Percentiles rank a stretch among this genome's conserved stretches.
Evolutionary conservation across 352 stramenopile species (phyloP).

Genomic region (Pythium aquatile): DNA sequence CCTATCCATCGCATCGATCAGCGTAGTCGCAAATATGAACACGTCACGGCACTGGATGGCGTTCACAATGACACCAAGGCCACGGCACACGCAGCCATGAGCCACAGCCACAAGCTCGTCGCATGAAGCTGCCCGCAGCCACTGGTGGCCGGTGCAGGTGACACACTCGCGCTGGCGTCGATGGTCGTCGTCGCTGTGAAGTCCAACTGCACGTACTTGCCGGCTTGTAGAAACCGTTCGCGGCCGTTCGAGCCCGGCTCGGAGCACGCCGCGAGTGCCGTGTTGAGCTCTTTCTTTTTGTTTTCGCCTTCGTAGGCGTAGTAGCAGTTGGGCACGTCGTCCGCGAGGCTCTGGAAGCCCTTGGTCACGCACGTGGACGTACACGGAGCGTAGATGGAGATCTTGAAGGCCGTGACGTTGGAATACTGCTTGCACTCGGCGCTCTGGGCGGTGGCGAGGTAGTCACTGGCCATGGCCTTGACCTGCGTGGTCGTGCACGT

Average conservation of each 20-base stretch:
- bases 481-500: slow-evolving; percentile 9
- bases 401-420: slow-evolving; percentile 14
- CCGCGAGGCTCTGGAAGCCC: slow-evolving; percentile 19
- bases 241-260: not conserved
- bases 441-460: slow-evolving; percentile 30
- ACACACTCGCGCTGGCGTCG: not conserved
- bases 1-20: too few relatives aligned
- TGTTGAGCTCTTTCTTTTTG: slow-evolving; percentile 30
- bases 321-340: slow-evolving; percentile 33
- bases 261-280: slow-evolving; percentile 5
- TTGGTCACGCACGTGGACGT: slow-evolving; percentile 25
- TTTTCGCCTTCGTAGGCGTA: slow-evolving; percentile 34
- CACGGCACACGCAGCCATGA: not conserved
- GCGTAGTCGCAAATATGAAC: too few relatives aligned
- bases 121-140: not conserved
- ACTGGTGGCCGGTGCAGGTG: not conserved
- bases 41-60: too few relatives aligned
- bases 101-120: not conserved
- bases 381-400: slow-evolving; percentile 34
- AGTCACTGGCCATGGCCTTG: slow-evolving; percentile 31
- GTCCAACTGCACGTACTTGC: not conserved
- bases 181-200: not conserved
- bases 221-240: not conserved
- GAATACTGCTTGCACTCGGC: slow-evolving; percentile 26
- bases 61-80: not conserved